Evolutionary conservation across 2,329 filamentous ascomycete species (phyloP).

Genomic region (Xylaria digitata): DNA sequence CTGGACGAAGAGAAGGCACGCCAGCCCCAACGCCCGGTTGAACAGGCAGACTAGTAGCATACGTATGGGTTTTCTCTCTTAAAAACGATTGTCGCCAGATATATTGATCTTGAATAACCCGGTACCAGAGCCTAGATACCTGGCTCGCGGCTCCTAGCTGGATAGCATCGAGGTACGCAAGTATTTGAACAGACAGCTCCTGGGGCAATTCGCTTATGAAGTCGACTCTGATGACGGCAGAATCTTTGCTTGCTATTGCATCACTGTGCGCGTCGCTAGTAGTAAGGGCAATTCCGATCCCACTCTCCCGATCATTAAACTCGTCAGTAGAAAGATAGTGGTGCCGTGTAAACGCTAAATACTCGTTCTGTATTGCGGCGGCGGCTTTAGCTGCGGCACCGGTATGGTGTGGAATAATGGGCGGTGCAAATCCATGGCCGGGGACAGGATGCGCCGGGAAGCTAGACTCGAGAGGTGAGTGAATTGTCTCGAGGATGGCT

Average conservation of each 20-base stretch:
- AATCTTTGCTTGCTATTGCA: slow-evolving; percentile 52
- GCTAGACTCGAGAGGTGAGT: slow-evolving; percentile 52
- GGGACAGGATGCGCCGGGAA: slow-evolving; percentile 56
- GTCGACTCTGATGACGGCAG: slow-evolving; percentile 61
- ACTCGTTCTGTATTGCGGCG: slow-evolving; percentile 69
- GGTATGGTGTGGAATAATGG: slow-evolving; percentile 68
- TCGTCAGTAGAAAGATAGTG: slow-evolving; percentile 61
- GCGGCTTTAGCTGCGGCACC: slow-evolving; percentile 72
- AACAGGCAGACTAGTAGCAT: slow-evolving; percentile 66
- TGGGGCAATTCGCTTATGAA: slow-evolving; percentile 66
- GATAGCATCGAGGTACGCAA: slow-evolving; percentile 66
- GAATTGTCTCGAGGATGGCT: slow-evolving; percentile 51
- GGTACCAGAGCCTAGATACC: slow-evolving; percentile 65
- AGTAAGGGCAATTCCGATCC: slow-evolving; percentile 70
- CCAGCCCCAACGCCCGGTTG: slow-evolving; percentile 67
- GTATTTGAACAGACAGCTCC: slow-evolving; percentile 69
- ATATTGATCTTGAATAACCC: slow-evolving; percentile 63
- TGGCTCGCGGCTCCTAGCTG: slow-evolving; percentile 61
- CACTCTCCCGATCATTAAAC: slow-evolving; percentile 71
- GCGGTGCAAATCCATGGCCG: slow-evolving; percentile 64
- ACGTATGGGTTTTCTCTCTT: slow-evolving; percentile 69
- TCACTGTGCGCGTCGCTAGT: slow-evolving; percentile 53
- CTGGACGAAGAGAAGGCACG: slow-evolving; percentile 64
- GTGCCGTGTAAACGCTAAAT: slow-evolving; percentile 51
- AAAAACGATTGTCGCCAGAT: slow-evolving; percentile 74